These are phyloP conservation scores for Crithidia thermophila DNA, from an alignment of 208 protist species.

Conservation along the genomic window DNA sequence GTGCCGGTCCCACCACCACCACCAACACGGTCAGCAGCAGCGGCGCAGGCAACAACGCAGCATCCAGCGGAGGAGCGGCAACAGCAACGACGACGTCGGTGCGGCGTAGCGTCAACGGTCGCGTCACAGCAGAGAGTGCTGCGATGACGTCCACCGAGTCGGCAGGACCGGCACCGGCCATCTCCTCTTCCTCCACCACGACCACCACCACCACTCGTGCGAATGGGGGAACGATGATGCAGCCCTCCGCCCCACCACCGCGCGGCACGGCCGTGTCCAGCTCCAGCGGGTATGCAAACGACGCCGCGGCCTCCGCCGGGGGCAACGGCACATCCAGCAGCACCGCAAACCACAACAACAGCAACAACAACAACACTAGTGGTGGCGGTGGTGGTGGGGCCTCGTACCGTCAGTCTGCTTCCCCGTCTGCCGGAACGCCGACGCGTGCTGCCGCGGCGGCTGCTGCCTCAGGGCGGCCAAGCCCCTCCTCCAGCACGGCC, in stretches of 20 bases:
- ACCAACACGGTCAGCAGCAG: background rate
- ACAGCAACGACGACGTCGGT: background rate
- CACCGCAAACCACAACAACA: background rate
- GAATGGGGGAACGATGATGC: background rate
- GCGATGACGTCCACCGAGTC: background rate
- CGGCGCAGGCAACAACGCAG: background rate
- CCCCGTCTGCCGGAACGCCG: background rate
- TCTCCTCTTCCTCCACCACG: background rate
- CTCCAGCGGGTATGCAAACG: background rate
- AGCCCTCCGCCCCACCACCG: conserved; percentile 7
- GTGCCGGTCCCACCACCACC: background rate
- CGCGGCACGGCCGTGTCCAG: background rate
- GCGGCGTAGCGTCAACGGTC: background rate
- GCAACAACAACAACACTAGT: background rate
- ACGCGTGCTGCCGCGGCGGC: background rate
- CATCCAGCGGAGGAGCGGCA: background rate
- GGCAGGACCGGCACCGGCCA: background rate
- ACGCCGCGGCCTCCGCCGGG: background rate
- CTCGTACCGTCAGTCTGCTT: background rate
- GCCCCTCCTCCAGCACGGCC: no score
- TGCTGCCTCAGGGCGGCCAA: background rate
- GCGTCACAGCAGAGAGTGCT: background rate
- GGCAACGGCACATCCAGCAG: background rate
- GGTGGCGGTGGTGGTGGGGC: background rate
- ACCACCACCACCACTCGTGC: background rate